Conservation (phyloP, 805 yeast genomes). For the Candida sanyiensis region DNA sequence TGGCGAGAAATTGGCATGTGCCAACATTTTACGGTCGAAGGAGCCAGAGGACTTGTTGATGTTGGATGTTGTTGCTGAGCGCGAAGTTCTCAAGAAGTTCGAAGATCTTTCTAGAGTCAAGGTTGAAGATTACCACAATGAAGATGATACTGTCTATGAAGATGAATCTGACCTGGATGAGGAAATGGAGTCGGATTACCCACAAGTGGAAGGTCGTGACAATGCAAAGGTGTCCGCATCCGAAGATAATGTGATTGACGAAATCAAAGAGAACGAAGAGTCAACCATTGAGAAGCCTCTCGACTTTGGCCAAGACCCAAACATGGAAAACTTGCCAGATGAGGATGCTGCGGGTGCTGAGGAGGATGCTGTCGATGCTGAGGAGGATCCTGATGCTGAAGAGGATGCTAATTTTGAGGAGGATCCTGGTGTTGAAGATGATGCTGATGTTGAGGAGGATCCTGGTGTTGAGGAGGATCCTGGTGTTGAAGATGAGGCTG, state of each 20-base stretch:
- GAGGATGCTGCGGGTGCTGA: slow-evolving; percentile 9
- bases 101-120: slow-evolving; percentile 24
- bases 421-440: too few relatives aligned
- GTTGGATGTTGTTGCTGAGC: slow-evolving; percentile 24
- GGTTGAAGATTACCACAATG: slow-evolving; percentile 2
- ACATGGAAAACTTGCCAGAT: slow-evolving; percentile 9
- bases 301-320: slow-evolving; percentile 4
- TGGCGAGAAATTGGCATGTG: slow-evolving; percentile 56
- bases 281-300: not conserved
- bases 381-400: too few relatives aligned
- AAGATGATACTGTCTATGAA: not conserved
- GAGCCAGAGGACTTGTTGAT: slow-evolving; percentile 26
- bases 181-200: slow-evolving; percentile 2
- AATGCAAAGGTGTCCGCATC: slow-evolving; percentile 4
- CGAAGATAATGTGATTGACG: slow-evolving; percentile 11
- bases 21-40: slow-evolving; percentile 38
- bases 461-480: too few relatives aligned
- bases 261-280: slow-evolving; percentile 7
- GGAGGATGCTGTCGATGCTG: too few relatives aligned
- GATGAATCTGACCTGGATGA: not conserved
- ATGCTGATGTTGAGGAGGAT: too few relatives aligned
- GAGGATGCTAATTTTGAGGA: too few relatives aligned
- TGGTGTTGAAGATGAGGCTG: too few relatives aligned
- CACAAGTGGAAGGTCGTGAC: not conserved
- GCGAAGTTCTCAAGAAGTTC: slow-evolving; percentile 21